Conservation (phyloP, 768 basidiomycete genomes). For the Boletellus ananiceps region DNA sequence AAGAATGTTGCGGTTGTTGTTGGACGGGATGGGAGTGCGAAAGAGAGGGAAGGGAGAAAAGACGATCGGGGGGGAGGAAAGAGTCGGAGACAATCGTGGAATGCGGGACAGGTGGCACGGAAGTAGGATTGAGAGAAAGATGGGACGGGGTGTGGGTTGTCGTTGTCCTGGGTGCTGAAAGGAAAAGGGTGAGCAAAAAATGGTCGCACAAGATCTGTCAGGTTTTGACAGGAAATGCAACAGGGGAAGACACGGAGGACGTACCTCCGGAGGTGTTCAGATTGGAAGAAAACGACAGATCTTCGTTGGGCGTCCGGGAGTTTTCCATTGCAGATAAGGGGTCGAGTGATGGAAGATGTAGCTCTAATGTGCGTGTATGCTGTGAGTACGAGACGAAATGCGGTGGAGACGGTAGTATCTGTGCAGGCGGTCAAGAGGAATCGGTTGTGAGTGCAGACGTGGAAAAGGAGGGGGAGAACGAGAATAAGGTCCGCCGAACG, state of each 20-base stretch:
- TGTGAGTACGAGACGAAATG: not conserved
- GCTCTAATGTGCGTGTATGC: slow-evolving; percentile 5
- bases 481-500: not conserved
- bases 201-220: slow-evolving; percentile 17
- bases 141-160: slow-evolving; percentile 1
- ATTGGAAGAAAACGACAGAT: slow-evolving; percentile 8
- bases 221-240: slow-evolving; percentile 5
- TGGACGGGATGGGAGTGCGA: slow-evolving; percentile 2
- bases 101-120: not conserved
- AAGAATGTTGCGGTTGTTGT: not conserved
- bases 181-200: slow-evolving; percentile 4
- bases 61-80: not conserved
- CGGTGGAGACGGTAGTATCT: not conserved
- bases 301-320: slow-evolving; percentile 18
- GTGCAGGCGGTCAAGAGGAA: not conserved
- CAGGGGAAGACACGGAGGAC: slow-evolving; percentile 12
- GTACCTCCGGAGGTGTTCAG: slow-evolving; percentile 25
- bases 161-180: slow-evolving; percentile 9
- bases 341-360: not conserved
- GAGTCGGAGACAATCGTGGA: not conserved
- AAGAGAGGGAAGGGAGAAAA: not conserved
- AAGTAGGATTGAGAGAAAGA: not conserved
- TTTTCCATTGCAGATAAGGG: slow-evolving; percentile 23
- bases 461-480: not conserved
- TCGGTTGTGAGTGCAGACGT: not conserved